Evolutionary conservation across 345 rosid genomes (phyloP).

Genomic region (Turritis glabra): DNA sequence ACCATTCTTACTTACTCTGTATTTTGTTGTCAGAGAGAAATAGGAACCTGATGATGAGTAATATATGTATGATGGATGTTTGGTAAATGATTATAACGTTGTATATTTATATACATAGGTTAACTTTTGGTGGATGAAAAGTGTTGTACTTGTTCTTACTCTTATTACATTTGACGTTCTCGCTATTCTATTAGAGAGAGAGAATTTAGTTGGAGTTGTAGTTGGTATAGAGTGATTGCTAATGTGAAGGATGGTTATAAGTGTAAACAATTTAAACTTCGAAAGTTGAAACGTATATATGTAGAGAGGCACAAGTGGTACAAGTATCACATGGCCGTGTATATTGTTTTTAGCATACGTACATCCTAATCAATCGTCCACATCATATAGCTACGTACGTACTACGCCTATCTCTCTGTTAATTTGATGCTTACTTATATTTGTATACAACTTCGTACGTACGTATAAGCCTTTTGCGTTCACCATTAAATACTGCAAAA

Average conservation of each 20-base stretch:
- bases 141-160: constrained; percentile 30
- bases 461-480: constrained; percentile 8
- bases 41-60: constrained; percentile 30
- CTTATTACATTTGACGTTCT: constrained; percentile 29
- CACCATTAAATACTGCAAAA: background rate
- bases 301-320: constrained; percentile 29
- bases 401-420: constrained; percentile 16
- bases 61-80: constrained; percentile 38
- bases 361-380: constrained; percentile 33
- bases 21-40: constrained; percentile 39
- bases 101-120: constrained; percentile 39
- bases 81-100: constrained; percentile 35
- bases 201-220: constrained; percentile 33
- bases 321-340: constrained; percentile 38
- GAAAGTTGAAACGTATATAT: constrained; percentile 7
- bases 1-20: constrained; percentile 53
- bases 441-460: constrained; percentile 29
- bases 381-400: constrained; percentile 37
- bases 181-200: constrained; percentile 2
- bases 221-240: constrained; percentile 31
- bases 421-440: constrained; percentile 31
- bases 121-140: constrained; percentile 31
- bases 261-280: constrained; percentile 1
- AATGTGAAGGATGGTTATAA: background rate
- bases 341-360: constrained; percentile 29